Base-by-base conservation (phyloP, 1,284 basidiomycete genomes). In the Rhodotorula sp. region DNA sequence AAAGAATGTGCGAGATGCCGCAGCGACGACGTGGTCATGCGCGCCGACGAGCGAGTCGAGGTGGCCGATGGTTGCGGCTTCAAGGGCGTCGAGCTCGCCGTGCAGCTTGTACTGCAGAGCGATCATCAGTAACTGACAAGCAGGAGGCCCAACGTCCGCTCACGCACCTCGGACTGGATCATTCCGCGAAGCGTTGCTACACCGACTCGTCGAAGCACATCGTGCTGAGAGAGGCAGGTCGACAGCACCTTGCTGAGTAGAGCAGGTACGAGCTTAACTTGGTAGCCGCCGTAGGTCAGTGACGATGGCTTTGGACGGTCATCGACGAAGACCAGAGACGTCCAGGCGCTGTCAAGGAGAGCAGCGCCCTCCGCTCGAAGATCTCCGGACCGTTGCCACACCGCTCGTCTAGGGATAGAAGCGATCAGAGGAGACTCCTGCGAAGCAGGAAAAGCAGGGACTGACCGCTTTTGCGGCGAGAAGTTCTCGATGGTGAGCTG, bases 371-470 rank as follows among this genome's bases (percentile, higher is more conserved):
- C 91, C 22, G 92, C 93, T 46, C 95, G 87, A 76, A 97, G 87
- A 80, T 99, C 95, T 24, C 94, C 94, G 5, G 91, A 92, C 22
- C 98, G 85, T 55, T 93, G 87, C 95, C 95, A 98, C 22, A 96
- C 92, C 1, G 94, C 91, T 62, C 94, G 87, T 62, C 89, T 97
- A 30, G 31, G 18, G 18, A 22, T 13, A 26, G 15, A 18, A 30
- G 13, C 77, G 28, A 78, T 68, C 59, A 46, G 34, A 5, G 34
- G 34, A 5, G 34, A 34, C 34, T 34, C 34, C 34, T 34, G 34
- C 34, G 22, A 48, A 28, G 30, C 54, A 37, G 56, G 26, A n/a
- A 11, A 15, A 37, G 47, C 44, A 5, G 20, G 3, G n/a, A 77
- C 83, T 62, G 67, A 89, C 90, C 86, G 77, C 57, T 73, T 72